Evolutionary conservation across 2,329 filamentous ascomycete species (phyloP).

Genomic region (Verticillium nonalfalfae): DNA sequence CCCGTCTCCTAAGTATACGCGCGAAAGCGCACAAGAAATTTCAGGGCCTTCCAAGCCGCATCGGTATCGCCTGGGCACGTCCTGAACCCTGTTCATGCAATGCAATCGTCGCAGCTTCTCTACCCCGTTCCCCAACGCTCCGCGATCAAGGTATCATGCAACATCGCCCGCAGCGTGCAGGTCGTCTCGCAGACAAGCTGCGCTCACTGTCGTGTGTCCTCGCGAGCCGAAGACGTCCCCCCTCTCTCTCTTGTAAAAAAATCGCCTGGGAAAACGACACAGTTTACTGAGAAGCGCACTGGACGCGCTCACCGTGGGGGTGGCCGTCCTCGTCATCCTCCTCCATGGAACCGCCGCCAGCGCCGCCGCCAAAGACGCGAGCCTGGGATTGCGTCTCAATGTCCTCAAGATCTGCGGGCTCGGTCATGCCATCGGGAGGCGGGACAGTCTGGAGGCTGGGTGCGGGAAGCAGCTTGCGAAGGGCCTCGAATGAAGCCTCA

Average conservation of each 20-base stretch:
- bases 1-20: neutral
- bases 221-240: neutral
- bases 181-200: neutral
- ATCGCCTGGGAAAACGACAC: neutral
- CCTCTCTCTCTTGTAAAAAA: neutral
- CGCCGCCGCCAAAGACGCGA: constrained; percentile 55
- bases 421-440: constrained; percentile 82
- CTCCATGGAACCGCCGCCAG: constrained; percentile 52
- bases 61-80: neutral
- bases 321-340: constrained; percentile 76
- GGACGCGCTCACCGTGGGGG: constrained; percentile 69
- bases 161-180: neutral
- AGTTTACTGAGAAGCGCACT: constrained; percentile 80
- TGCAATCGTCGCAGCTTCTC: neutral
- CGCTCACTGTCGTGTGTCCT: neutral
- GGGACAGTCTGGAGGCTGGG: constrained; percentile 57
- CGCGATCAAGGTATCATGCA: neutral
- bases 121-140: neutral
- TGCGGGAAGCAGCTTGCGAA: constrained; percentile 80
- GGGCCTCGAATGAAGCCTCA: constrained; percentile 64
- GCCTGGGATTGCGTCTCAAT: constrained; percentile 63
- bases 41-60: neutral
- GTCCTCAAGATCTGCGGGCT: constrained; percentile 82
- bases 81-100: neutral
- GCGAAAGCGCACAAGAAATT: neutral